A percentile compares a stretch with the other conserved stretches of the same genome.
Conservation (phyloP, 192 early-diverging fungal species). For the Backusella morwellensis region DNA sequence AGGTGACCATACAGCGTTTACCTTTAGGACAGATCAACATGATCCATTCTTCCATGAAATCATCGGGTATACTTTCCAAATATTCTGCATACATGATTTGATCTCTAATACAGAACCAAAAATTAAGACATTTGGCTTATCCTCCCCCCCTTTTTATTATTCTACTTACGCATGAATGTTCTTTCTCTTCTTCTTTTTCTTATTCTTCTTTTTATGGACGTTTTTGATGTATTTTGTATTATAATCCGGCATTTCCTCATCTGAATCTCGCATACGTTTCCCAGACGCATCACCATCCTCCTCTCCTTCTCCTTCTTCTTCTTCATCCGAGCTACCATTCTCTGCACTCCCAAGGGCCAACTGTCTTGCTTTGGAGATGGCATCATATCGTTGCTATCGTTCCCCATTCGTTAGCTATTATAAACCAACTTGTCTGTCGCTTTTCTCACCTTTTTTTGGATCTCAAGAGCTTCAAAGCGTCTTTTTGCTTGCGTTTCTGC, state of each 20-base stretch:
- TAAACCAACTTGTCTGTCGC: not conserved
- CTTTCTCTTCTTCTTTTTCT: constrained; percentile 28
- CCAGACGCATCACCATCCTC: not conserved
- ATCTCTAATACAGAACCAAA: constrained; percentile 30
- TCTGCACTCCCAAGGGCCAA: not conserved
- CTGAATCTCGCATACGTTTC: constrained; percentile 3
- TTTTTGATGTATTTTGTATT: constrained; percentile 4
- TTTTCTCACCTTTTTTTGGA: constrained; percentile 9
- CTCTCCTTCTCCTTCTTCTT: not conserved
- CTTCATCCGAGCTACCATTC: constrained; percentile 4
- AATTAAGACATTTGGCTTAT: not conserved
- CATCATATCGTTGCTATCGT: not conserved
- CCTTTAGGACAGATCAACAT: constrained; percentile 54
- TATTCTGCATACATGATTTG: constrained; percentile 59
- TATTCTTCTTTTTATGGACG: constrained; percentile 27
- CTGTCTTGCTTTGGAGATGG: constrained; percentile 6
- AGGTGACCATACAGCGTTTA: constrained; percentile 54
- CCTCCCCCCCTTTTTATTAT: not conserved
- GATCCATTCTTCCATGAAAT: constrained; percentile 50
- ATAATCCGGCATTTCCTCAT: constrained; percentile 10
- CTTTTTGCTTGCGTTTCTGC: constrained; percentile 18
- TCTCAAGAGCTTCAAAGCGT: constrained; percentile 18
- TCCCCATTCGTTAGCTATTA: not conserved
- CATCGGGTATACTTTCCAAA: constrained; percentile 46
- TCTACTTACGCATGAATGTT: constrained; percentile 39